A percentile compares a stretch with the other conserved stretches of the same genome.
phyloP scores from a whole-genome alignment of 1,284 basidiomycete species.

The Ustilago curta region DNA sequence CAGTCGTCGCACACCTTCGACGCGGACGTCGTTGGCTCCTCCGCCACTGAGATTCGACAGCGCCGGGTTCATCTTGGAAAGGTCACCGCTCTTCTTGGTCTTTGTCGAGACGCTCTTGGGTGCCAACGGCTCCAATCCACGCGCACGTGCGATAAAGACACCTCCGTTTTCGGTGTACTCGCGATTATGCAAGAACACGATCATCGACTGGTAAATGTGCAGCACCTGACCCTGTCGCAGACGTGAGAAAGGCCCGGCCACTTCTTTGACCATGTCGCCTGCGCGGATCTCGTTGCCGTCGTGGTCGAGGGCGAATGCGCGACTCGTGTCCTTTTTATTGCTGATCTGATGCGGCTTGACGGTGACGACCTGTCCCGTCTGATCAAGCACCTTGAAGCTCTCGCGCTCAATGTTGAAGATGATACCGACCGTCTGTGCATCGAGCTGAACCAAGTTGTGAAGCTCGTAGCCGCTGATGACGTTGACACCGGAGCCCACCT shows the following conservation, averaged over 20 bases:
- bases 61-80: slow-evolving; percentile 96
- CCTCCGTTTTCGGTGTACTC: slow-evolving; percentile 91
- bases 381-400: slow-evolving; percentile 93
- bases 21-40: slow-evolving; percentile 56
- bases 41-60: slow-evolving; percentile 69
- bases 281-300: slow-evolving; percentile 81
- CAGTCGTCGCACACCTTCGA: slow-evolving; percentile 49
- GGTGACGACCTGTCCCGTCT: slow-evolving; percentile 82
- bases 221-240: slow-evolving; percentile 90
- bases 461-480: slow-evolving; percentile 92
- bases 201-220: slow-evolving; percentile 94
- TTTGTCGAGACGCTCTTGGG: slow-evolving; percentile 74
- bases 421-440: slow-evolving; percentile 92
- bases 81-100: slow-evolving; percentile 73
- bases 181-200: slow-evolving; percentile 92
- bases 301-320: slow-evolving; percentile 88
- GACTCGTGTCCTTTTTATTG: slow-evolving; percentile 84
- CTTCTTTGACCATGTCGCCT: slow-evolving; percentile 93
- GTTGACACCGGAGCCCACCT: slow-evolving; percentile 89
- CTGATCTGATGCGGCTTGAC: slow-evolving; percentile 93
- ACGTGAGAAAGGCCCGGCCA: slow-evolving; percentile 81
- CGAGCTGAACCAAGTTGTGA: slow-evolving; percentile 95
- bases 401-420: slow-evolving; percentile 97
- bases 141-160: slow-evolving; percentile 82
- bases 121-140: slow-evolving; percentile 74